Evolutionary conservation across 2,329 filamentous ascomycete species (phyloP), one percentile per base, ranked within the genome.

Genomic region (Achaetomium macrosporum): DNA sequence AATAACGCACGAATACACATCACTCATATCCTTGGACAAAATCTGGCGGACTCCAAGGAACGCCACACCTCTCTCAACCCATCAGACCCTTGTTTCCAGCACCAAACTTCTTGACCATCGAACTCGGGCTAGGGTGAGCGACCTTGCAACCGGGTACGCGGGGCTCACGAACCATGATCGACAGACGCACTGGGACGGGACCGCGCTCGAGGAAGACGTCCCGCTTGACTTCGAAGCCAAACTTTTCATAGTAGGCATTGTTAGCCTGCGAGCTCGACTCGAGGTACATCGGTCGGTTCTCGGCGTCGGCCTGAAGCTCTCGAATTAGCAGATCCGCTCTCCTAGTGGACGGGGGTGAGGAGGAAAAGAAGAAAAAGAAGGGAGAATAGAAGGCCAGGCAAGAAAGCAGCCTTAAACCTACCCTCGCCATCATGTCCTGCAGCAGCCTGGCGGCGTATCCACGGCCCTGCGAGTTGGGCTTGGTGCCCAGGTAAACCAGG

Each of bases 101-200:
- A 19, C 9, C 35, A 20, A 47, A 39, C 39, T 40, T 53, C 51
- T 48, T 55, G 42, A 36, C 41, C 37, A 41, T 42, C 48, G 19
- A 30, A 5, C 12, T 46, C 42, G 47, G 15, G 15, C 47, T 36
- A 12, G 54, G 16, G 30, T 50, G 42, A 43, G 47, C 40, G 20
- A 46, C 41, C 53, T 46, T 50, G 25, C 40, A 42, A 13, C 46
- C 46, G 17, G 37, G 41, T 40, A 15, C 50, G 43, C 47, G 43
- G 47, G 87, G 86, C 74, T 90, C 85, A 55, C 88, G 77, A 48
- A 92, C 84, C 88, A 95, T 95, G 70, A 90, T 86, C 65, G 87
- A 85, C 67, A 92, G 72, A 53, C 75, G 75, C 46, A 91, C 77
- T 29, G 84, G 79, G 55, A 76, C 73, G 29, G 69, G 67, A 10